Base-by-base conservation (phyloP, 2,329 filamentous ascomycete genomes). In the Fusarium compactum region DNA sequence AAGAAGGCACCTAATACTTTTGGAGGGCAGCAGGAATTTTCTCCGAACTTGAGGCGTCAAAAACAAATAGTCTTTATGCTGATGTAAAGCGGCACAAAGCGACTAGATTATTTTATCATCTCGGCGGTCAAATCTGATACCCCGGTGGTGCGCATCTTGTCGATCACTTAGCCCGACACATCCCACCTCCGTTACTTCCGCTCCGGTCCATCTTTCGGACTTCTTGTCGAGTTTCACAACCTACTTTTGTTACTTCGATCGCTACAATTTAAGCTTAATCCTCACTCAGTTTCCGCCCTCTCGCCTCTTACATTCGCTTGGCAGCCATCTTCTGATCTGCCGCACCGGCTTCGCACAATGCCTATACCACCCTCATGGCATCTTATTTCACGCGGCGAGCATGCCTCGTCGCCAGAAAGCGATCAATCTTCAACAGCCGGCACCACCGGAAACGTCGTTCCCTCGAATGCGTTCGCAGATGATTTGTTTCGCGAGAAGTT, bases 401-500 rank as follows among this genome's bases (percentile, higher is more conserved):
- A 74, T 30, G 74, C 70, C 27, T 74, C 72, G 44, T 71, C 70
- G 15, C 72, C 72, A 20, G 70, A 73, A 52, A 51, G 34, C 8
- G 62, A 73, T 10, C 41, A 63, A 25, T 61, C 67, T 22, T 71
- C 71, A 40, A 59, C 68, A 18, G 48, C 69, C 41, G 62, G 40
- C 15, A 43, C 62, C 10, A 45, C 69, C 5, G 66, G 72, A 24
- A 67, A 40, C 16, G 32, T 67, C 5, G 56, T 65, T 27, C 62
- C 59, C 11, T 53, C 63, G 9, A 65, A 70, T 47, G 62, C 70
- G n/a, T 65, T 71, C 10, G 74, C 74, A 45, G 60, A 73, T 41
- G 72, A 78, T 51, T 27, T 78, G 10, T 76, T 76, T 43, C 70
- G 71, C 24, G 68, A 76, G 32, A 72, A 75, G 29, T 74, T 78